These are phyloP conservation scores for Fusarium drepaniforme DNA, from an alignment of 2,329 filamentous ascomycete genomes.

Conservation along the genomic window DNA sequence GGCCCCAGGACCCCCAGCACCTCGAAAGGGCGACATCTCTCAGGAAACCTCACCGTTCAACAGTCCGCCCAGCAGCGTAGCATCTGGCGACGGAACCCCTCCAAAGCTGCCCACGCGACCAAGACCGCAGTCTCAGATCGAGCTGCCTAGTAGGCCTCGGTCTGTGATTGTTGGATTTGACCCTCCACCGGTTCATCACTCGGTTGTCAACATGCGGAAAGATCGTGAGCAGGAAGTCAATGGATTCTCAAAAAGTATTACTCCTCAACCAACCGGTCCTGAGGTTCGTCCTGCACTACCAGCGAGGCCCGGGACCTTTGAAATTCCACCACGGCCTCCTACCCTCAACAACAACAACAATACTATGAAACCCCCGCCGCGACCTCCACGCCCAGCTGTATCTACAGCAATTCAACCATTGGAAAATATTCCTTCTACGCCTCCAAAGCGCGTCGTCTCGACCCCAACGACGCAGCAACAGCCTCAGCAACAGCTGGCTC, in stretches of 20 bases:
- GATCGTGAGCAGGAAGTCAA: slow-evolving; percentile 60
- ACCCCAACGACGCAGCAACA: slow-evolving; percentile 46
- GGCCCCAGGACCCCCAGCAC: slow-evolving; percentile 25
- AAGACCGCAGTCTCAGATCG: slow-evolving; percentile 55
- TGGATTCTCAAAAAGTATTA: slow-evolving; percentile 52
- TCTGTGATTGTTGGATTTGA: slow-evolving; percentile 54
- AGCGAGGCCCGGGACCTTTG: slow-evolving; percentile 56
- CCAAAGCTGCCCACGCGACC: slow-evolving; percentile 64
- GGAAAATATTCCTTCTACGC: slow-evolving; percentile 36
- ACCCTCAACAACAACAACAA: slow-evolving; percentile 23
- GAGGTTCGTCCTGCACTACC: slow-evolving; percentile 63
- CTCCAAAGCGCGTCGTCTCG: slow-evolving; percentile 48
- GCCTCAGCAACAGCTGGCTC: slow-evolving; percentile 46
- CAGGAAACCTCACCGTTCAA: slow-evolving; percentile 81
- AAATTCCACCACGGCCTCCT: slow-evolving; percentile 35
- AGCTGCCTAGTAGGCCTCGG: slow-evolving; percentile 36
- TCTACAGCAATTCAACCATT: slow-evolving; percentile 32
- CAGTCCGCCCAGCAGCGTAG: slow-evolving; percentile 83
- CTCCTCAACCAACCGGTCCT: slow-evolving; percentile 57
- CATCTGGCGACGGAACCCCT: slow-evolving; percentile 63
- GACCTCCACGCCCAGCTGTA: slow-evolving; percentile 57
- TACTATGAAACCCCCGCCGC: slow-evolving; percentile 52
- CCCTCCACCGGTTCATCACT: slow-evolving; percentile 65
- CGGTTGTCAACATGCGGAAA: slow-evolving; percentile 57
- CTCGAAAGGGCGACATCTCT: slow-evolving; percentile 36